Conservation (phyloP, 495 filamentous ascomycete species). For the Thozetella sp. region DNA sequence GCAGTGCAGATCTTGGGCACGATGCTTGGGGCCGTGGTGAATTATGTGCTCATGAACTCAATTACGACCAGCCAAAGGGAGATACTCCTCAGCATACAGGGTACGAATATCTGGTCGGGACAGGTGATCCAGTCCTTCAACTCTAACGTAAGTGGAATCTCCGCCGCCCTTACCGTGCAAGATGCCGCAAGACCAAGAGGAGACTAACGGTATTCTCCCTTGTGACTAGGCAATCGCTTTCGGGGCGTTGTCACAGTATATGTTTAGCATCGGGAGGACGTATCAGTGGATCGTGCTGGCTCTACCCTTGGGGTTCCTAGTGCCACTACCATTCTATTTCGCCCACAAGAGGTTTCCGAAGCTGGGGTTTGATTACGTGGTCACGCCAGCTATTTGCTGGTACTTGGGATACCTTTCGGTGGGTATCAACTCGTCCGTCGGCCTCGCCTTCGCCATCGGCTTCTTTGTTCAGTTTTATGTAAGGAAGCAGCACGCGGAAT, state of each 20-base stretch:
- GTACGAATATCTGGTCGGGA: conserved; percentile 37
- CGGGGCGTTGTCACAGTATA: conserved; percentile 16
- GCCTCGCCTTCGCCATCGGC: conserved; percentile 23
- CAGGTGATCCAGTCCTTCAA: conserved; percentile 34
- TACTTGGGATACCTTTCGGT: conserved; percentile 41
- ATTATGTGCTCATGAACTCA: conserved; percentile 37
- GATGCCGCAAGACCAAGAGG: background rate
- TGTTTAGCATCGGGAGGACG: conserved; percentile 22
- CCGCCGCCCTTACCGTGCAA: background rate
- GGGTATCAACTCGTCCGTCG: conserved; percentile 37
- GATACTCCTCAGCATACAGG: conserved; percentile 23
- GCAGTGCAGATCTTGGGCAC: conserved; percentile 33
- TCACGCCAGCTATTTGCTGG: conserved; percentile 35
- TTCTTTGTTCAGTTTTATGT: conserved; percentile 50
- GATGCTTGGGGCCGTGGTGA: conserved; percentile 30
- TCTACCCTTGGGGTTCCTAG: conserved; percentile 31
- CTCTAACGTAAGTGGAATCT: conserved; percentile 25
- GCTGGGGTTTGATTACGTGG: conserved; percentile 18
- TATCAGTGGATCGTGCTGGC: conserved; percentile 48
- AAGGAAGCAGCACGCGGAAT: conserved; percentile 36
- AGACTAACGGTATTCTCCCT: conserved; percentile 1
- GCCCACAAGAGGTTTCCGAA: conserved; percentile 18
- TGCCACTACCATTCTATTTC: conserved; percentile 34
- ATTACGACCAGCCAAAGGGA: conserved; percentile 27
- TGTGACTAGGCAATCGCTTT: conserved; percentile 9